phyloP scores from a whole-genome alignment of 2,329 filamentous ascomycete genomes.

The Fusarium multiceps region DNA sequence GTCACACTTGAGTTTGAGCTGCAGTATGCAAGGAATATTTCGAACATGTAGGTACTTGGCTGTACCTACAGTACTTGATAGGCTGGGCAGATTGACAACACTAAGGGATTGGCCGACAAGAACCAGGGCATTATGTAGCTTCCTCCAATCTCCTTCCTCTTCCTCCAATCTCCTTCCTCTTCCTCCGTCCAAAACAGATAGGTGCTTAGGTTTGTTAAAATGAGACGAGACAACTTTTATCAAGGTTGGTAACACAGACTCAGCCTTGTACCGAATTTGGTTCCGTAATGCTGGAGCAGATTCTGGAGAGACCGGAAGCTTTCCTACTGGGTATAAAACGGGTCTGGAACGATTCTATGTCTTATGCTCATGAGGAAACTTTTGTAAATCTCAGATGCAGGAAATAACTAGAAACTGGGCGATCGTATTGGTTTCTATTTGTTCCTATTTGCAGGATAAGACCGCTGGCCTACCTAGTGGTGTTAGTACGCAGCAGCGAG shows the following conservation, averaged over 20 bases:
- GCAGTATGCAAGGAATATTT: slow-evolving; percentile 43
- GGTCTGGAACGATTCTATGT: slow-evolving; percentile 7
- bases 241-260: slow-evolving; percentile 33
- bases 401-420: not conserved
- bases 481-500: not conserved
- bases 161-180: slow-evolving; percentile 20
- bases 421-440: not conserved
- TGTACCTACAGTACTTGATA: slow-evolving; percentile 12
- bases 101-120: slow-evolving; percentile 38
- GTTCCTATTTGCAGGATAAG: not conserved
- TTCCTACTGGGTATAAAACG: slow-evolving; percentile 31
- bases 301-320: slow-evolving; percentile 25
- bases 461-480: not conserved
- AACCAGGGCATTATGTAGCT: slow-evolving; percentile 26
- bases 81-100: slow-evolving; percentile 15
- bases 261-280: slow-evolving; percentile 28
- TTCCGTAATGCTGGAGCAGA: slow-evolving; percentile 1
- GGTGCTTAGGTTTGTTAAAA: slow-evolving; percentile 6
- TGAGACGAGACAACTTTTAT: slow-evolving; percentile 15
- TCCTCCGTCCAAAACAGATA: slow-evolving; percentile 17
- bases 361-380: not conserved
- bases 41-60: slow-evolving; percentile 9
- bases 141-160: slow-evolving; percentile 32
- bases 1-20: slow-evolving; percentile 28
- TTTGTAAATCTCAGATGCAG: not conserved